Base-by-base conservation (phyloP, 2,329 filamentous ascomycete genomes). In the Ascochyta fabae region DNA sequence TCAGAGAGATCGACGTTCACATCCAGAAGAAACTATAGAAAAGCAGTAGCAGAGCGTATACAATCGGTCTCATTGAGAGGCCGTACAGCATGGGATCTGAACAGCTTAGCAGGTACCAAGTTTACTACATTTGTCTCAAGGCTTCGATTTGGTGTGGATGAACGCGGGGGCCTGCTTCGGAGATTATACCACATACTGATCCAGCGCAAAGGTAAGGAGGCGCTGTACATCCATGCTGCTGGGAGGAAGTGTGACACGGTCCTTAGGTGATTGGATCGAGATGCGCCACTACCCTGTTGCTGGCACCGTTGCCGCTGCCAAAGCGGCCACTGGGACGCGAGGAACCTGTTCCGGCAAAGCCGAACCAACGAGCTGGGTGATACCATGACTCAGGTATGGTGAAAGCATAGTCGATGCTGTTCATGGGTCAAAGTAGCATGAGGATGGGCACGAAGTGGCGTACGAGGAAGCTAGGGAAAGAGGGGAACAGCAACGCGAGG, bases 141-240 rank as follows among this genome's bases (percentile, higher is more conserved):
- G 12, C 15, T 33, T 22, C 10, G 26, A 7, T 31, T n/a, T 24
- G 34, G 23, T 24, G 24, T 33, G 38, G 9, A 22, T 38, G 22
- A n/a, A 29, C 47, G 29, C 36, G 10, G 42, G 29, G 47, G 26
- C 40, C 16, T 29, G 31, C 29, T 33, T 50, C 53, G 53, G 53
- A 50, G 39, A 50, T 56, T 50, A 34, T 24, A 27, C 31, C 35
- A 15, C 36, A 24, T 39, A 19, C 29, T 23, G 53, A 56, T 50
- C 53, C 53, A 56, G 43, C 15, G 47, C 42, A 56, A 31, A 49
- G 53, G 53, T 50, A 42, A 39, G 23, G 53, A 50, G 53, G 42
- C 42, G 47, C 47, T 50, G 47, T 36, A 43, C 31, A 27, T 38
- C 52, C 52, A 35, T 50, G 26, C 42, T 38, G 46, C 33, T 55